A percentile compares a stretch with the other conserved stretches of the same genome.
Evolutionary conservation across 2,329 filamentous ascomycete species (phyloP).

Genomic region (Phialophora macrospora): DNA sequence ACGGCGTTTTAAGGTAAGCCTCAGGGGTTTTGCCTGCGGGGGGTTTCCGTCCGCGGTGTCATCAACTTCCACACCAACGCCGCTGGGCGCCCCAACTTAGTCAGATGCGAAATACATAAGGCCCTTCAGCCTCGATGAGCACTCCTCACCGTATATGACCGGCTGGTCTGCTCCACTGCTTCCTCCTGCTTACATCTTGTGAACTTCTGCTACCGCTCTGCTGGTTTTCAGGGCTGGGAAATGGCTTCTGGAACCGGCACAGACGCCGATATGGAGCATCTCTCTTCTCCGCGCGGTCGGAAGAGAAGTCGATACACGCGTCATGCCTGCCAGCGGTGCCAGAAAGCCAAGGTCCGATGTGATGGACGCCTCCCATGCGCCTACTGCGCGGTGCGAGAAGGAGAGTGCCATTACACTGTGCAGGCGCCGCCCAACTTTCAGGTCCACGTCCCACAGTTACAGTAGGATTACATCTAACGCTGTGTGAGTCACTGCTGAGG

Average conservation of each 20-base stretch:
- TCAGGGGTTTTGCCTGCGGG: neutral
- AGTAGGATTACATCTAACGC: conserved; percentile 5
- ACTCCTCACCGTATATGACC: neutral
- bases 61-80: neutral
- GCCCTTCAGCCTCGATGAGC: neutral
- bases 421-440: conserved; percentile 22
- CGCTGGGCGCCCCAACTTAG: neutral
- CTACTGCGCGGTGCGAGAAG: conserved; percentile 21
- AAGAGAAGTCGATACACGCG: conserved; percentile 26
- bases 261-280: conserved; percentile 2
- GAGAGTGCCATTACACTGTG: conserved; percentile 14
- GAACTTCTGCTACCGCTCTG: neutral
- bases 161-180: neutral
- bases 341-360: conserved; percentile 22
- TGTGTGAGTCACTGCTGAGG: neutral
- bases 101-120: neutral
- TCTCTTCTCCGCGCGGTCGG: conserved; percentile 2
- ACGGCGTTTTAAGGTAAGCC: neutral
- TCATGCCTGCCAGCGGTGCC: conserved; percentile 23
- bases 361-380: conserved; percentile 23
- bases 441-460: conserved; percentile 1
- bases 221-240: neutral
- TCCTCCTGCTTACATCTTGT: conserved; percentile 1
- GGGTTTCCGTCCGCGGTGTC: neutral
- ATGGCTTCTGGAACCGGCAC: neutral